Evolutionary conservation across 2,329 filamentous ascomycete genomes (phyloP), one percentile per base, ranked within the genome.

Genomic region (Trichophyton schoenleinii): DNA sequence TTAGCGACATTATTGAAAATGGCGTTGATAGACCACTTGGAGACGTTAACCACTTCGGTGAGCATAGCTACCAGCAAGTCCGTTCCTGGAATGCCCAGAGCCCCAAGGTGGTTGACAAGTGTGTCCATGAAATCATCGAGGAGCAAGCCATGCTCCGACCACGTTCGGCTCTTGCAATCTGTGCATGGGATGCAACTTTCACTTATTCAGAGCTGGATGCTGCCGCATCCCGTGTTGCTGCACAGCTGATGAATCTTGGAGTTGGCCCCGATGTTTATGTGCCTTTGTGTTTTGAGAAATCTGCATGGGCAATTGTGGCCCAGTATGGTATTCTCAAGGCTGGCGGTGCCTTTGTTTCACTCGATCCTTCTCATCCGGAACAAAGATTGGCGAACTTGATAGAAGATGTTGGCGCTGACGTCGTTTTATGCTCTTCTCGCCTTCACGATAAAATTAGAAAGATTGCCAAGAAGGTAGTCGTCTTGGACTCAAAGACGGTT

Each of bases 271-370:
- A 74, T 34, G 67, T 68, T 2, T 72, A 74, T 58, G 71, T 77
- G 31, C 73, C 73, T 1, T 49, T 77, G 3, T 75, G 70, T 57
- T 77, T 77, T 48, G 74, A 77, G 52, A 77, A 77, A 61, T 77
- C 75, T 0, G 70, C 70, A 11, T 77, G 75, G 75, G 70, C 74
- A 9, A 68, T 76, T 13, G 70, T 77, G 38, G 70, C 74, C 2
- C 70, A 76, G 59, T 63, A 77, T 8, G 75, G 73, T 7, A 70
- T 76, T 34, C 67, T 76, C 25, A 76, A 75, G 62, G 72, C 74
- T 1, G 75, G 75, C 8, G 74, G 73, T 11, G 73, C 74, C 3
- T 77, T 77, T 60, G 74, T 74, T 3, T 72, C 73, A 0, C 67
- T 75, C 11, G 75, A 77, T 61, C 74, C 75, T 28, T 66, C 70